Evolutionary conservation across 2,329 filamentous ascomycete species (phyloP), one percentile per base, ranked within the genome.

Genomic region (Dendrostoma leiphaemia): DNA sequence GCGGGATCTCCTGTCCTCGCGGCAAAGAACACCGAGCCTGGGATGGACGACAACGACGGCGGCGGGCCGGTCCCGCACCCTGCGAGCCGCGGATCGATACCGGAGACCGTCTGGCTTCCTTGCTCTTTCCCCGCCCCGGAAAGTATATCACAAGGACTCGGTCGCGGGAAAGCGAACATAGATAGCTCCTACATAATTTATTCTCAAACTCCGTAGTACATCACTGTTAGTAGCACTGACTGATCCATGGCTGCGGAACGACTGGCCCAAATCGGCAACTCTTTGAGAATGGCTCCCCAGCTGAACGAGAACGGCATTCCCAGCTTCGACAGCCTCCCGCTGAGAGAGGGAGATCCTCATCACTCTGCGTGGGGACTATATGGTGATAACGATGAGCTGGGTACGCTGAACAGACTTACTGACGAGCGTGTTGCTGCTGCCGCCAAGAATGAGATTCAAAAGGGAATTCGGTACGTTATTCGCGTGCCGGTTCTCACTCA

Each of bases 401-500:
- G 83, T 9, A 81, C 79, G 23, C 65, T 87, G 19, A 86, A 87
- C 64, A 75, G 82, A 26, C 73, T 86, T 13, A 85, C 80, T 0
- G 73, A 82, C 48, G 71, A 76, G 51, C 68, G 79, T 17, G 79
- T 84, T 19, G 73, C 73, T 10, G 70, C 73, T 32, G 77, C 80
- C 1, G 77, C 80, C 21, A 69, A 68, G 55, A 71, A 71, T 28
- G 75, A 80, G 64, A 83, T 86, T 58, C 69, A 73, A 57, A 81
- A 78, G 6, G 83, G 84, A 35, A 72, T 68, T 50, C 71, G 79
- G 72, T 74, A 63, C 43, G 56, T 56, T 38, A 21, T 51, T 49
- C 12, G 23, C 23, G n/a, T 12, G 8, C n/a, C n/a, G n/a, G n/a
- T n/a, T n/a, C n/a, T n/a, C n/a, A n/a, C n/a, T n/a, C n/a, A n/a